Evolutionary conservation across 768 basidiomycete species (phyloP).

Genomic region (Naganishia onofrii): DNA sequence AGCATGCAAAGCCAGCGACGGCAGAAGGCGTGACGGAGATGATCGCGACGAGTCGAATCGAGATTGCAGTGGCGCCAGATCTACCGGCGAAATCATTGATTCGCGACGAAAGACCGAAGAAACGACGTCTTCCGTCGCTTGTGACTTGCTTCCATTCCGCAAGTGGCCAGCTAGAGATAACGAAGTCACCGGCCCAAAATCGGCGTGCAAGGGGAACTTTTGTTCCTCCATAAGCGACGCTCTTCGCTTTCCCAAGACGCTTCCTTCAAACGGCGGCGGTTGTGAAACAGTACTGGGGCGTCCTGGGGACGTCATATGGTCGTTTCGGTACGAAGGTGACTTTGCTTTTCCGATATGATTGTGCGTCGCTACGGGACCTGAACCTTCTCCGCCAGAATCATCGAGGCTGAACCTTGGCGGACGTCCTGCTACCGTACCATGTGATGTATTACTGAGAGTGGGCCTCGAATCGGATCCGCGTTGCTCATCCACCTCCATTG

Average conservation of each 20-base stretch:
- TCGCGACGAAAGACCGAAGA: constrained; percentile 1
- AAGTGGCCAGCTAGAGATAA: background rate
- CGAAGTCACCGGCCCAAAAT: background rate
- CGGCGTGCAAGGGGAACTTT: background rate
- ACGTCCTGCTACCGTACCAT: background rate
- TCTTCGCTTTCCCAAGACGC: background rate
- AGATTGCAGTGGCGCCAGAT: background rate
- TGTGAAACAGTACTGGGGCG: background rate
- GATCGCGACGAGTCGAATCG: background rate
- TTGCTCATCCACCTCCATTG: background rate
- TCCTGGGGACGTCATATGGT: background rate
- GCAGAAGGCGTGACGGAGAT: background rate
- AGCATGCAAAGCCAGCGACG: no score
- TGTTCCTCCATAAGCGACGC: constrained; percentile 4
- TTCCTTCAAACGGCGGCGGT: background rate
- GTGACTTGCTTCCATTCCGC: background rate
- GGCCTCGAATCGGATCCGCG: background rate
- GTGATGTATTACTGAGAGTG: background rate
- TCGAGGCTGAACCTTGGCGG: background rate
- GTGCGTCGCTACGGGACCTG: no score
- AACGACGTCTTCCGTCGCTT: background rate
- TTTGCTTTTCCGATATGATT: background rate
- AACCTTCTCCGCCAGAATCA: background rate
- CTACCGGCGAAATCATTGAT: constrained; percentile 14
- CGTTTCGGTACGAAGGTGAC: background rate